These are phyloP conservation scores for Amanita fuliginea DNA, from an alignment of 768 basidiomycete genomes.

Conservation along the genomic window DNA sequence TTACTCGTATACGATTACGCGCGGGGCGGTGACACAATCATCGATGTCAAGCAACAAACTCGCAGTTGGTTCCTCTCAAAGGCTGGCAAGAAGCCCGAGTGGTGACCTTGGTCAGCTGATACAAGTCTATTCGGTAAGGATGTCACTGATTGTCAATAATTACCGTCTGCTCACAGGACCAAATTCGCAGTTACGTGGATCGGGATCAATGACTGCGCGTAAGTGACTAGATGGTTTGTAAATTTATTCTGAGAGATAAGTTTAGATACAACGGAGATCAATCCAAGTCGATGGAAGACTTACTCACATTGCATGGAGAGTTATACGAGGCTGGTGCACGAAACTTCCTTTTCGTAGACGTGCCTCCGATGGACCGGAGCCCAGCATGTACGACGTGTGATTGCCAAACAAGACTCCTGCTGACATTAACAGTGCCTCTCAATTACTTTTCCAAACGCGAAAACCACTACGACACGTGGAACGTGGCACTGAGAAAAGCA, in stretches of 20 bases:
- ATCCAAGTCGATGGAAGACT: slow-evolving; percentile 15
- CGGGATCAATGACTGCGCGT: slow-evolving; percentile 61
- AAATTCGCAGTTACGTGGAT: slow-evolving; percentile 43
- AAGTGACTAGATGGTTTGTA: slow-evolving; percentile 8
- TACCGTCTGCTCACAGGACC: neutral
- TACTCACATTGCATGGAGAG: slow-evolving; percentile 35
- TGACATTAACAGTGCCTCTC: slow-evolving; percentile 1
- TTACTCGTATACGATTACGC: slow-evolving; percentile 52
- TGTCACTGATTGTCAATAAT: neutral
- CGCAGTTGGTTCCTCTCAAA: slow-evolving; percentile 24
- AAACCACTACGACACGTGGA: slow-evolving; percentile 27
- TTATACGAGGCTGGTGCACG: slow-evolving; percentile 39
- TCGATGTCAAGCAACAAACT: slow-evolving; percentile 31
- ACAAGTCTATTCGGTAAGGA: slow-evolving; percentile 37
- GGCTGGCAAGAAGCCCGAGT: slow-evolving; percentile 22
- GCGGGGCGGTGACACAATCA: slow-evolving; percentile 35
- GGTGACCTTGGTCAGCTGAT: slow-evolving; percentile 29
- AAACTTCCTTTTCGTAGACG: slow-evolving; percentile 49
- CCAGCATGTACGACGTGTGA: slow-evolving; percentile 26
- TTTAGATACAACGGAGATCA: slow-evolving; percentile 14
- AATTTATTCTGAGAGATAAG: neutral
- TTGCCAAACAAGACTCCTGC: neutral
- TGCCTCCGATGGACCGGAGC: slow-evolving; percentile 42
- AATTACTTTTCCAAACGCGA: neutral
- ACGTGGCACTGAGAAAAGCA: slow-evolving; percentile 22